These are phyloP conservation scores for Dunaliella primolecta DNA, from an alignment of 139 green algal genomes.

Conservation along the genomic window DNA sequence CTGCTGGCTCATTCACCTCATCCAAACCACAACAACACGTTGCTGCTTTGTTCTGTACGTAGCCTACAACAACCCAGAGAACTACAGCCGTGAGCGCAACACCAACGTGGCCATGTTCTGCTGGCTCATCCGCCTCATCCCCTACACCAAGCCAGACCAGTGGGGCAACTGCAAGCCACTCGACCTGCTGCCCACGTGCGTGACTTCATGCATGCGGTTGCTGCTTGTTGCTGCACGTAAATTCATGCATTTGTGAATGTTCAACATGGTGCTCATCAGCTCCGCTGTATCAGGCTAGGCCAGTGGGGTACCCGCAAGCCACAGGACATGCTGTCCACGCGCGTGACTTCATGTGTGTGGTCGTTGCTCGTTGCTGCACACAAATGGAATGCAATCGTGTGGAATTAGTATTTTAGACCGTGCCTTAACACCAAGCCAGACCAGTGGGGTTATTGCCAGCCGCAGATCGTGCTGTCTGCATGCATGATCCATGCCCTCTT, in stretches of 20 bases:
- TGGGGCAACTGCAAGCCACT: conserved; percentile 28
- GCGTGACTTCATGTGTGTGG: neutral
- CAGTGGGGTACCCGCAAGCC: conserved; percentile 17
- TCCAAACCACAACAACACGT: too few relatives aligned
- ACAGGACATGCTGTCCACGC: conserved; percentile 46
- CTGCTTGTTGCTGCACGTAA: conserved; percentile 65
- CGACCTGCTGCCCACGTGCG: conserved; percentile 46
- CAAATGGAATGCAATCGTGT: conserved; percentile 54
- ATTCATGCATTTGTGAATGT: conserved; percentile 45
- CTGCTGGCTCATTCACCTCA: conserved; percentile 22
- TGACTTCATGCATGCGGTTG: too few relatives aligned
- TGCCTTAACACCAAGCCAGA: conserved; percentile 41
- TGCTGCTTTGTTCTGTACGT: too few relatives aligned
- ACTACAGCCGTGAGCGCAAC: neutral
- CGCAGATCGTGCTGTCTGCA: conserved; percentile 44
- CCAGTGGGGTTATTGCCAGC: conserved; percentile 10
- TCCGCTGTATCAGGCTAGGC: conserved; percentile 40
- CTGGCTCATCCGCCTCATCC: conserved; percentile 31
- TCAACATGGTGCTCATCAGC: conserved; percentile 26
- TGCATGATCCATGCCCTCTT: too few relatives aligned
- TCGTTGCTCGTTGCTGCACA: conserved; percentile 61
- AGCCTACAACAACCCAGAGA: conserved; percentile 5
- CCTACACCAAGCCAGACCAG: conserved; percentile 36
- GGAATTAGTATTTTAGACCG: too few relatives aligned
- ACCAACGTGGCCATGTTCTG: neutral